A percentile compares a stretch with the other conserved stretches of the same genome.
Conservation (phyloP, 441 rosid species). For the Arabidopsis hybrid region DNA sequence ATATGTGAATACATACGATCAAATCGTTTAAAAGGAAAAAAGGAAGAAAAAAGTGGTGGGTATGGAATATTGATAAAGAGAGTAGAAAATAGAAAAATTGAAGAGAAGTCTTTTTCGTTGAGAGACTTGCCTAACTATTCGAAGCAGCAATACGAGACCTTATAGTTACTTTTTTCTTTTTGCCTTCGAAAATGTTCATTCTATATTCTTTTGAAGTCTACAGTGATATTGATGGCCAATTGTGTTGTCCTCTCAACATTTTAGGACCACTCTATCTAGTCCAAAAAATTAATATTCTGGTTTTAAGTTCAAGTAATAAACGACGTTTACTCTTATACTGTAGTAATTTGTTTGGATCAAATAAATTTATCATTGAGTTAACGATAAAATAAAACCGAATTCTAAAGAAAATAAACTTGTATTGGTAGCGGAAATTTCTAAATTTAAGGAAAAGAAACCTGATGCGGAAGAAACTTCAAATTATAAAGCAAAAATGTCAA, state of each 20-base stretch:
- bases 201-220: slow-evolving; percentile 17
- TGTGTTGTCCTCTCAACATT: not conserved
- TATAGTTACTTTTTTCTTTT: slow-evolving; percentile 15
- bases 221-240: not conserved
- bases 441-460: not conserved
- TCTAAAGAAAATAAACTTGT: no score
- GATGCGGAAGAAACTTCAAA: not conserved
- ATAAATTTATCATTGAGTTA: no score
- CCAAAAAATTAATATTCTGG: not conserved
- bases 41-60: not conserved
- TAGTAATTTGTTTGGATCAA: no score
- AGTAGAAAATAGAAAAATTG: not conserved
- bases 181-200: not conserved
- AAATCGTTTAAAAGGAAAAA: not conserved
- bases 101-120: slow-evolving; percentile 21
- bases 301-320: not conserved
- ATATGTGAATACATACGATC: not conserved
- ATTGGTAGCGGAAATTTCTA: not conserved
- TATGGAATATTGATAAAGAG: slow-evolving; percentile 22
- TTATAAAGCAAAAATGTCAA: no score
- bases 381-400: no score
- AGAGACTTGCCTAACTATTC: slow-evolving; percentile 36
- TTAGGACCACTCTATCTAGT: not conserved
- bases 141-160: slow-evolving; percentile 38
- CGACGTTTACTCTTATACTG: not conserved